phyloP scores from a whole-genome alignment of 2,329 filamentous ascomycete genomes.

The Calcarisporium arbuscula region DNA sequence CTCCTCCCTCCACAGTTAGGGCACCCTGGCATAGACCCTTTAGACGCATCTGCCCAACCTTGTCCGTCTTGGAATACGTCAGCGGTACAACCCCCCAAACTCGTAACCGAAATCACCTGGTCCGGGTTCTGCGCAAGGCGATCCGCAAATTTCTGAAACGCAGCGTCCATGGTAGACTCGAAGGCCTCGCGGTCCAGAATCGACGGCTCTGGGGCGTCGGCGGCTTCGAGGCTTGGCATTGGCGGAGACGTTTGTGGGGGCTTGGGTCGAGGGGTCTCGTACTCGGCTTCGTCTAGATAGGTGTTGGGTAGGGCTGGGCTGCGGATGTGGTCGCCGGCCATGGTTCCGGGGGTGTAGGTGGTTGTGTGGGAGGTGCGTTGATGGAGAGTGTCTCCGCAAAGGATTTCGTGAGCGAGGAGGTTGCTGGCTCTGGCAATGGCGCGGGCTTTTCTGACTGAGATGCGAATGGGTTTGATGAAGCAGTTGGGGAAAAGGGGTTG shows the following conservation, averaged over 20 bases:
- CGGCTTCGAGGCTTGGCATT: constrained; percentile 38
- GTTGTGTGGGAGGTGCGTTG: constrained; percentile 43
- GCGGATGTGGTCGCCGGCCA: constrained; percentile 67
- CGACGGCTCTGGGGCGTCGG: constrained; percentile 32
- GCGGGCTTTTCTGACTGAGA: constrained; percentile 27
- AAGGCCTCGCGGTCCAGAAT: constrained; percentile 63
- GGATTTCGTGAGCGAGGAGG: constrained; percentile 44
- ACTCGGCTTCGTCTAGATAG: constrained; percentile 83
- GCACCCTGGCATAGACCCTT: constrained; percentile 63
- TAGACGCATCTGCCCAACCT: constrained; percentile 57
- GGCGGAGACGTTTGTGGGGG: constrained; percentile 41
- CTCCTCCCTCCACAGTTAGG: constrained; percentile 66
- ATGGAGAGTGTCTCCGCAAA: constrained; percentile 73
- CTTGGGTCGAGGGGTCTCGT: constrained; percentile 74
- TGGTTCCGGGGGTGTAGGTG: constrained; percentile 48
- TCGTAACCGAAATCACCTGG: constrained; percentile 67
- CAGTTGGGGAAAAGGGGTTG: constrained; percentile 23
- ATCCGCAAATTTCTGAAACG: constrained; percentile 76
- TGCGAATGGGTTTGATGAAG: constrained; percentile 22
- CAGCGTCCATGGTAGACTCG: constrained; percentile 67
- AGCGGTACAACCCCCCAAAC: no score
- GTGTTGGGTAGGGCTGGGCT: constrained; percentile 65
- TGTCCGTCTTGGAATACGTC: no score
- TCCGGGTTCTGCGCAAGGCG: constrained; percentile 74
- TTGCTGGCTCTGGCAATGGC: constrained; percentile 18